A percentile compares a stretch with the other conserved stretches of the same genome.
These are phyloP conservation scores for Scolecobasidium constrictum DNA, from an alignment of 2,329 filamentous ascomycete species.

Conservation along the genomic window DNA sequence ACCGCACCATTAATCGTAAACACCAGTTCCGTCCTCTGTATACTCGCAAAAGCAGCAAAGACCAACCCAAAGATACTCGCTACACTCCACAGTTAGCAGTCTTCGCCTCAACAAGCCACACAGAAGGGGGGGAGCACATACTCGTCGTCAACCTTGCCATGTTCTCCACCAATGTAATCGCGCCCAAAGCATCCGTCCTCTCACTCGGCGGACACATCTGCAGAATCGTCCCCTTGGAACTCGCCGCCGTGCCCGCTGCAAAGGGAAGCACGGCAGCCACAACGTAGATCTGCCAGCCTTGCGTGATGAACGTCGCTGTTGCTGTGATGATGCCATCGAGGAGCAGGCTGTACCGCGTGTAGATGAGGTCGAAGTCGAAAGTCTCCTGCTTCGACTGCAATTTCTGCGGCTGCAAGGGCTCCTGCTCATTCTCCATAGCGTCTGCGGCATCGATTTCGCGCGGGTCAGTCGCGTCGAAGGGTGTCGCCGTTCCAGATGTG, in stretches of 20 bases:
- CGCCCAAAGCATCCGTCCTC: slow-evolving; percentile 55
- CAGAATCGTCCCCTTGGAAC: slow-evolving; percentile 63
- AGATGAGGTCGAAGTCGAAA: slow-evolving; percentile 55
- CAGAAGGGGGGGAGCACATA: slow-evolving; percentile 11
- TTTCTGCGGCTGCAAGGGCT: slow-evolving; percentile 30
- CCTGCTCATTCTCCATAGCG: slow-evolving; percentile 35
- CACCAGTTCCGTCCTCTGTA: slow-evolving; percentile 49
- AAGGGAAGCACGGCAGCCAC: slow-evolving; percentile 55
- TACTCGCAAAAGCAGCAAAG: slow-evolving; percentile 51
- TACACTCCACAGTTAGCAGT: slow-evolving; percentile 10
- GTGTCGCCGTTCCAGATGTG: background rate
- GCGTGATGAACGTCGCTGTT: slow-evolving; percentile 48
- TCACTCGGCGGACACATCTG: slow-evolving; percentile 55
- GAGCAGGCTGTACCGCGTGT: slow-evolving; percentile 54
- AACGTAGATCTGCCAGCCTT: slow-evolving; percentile 59
- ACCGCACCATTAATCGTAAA: slow-evolving; percentile 59
- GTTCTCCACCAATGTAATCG: slow-evolving; percentile 60
- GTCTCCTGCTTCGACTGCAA: slow-evolving; percentile 32
- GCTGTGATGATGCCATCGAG: slow-evolving; percentile 55
- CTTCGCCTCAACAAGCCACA: background rate
- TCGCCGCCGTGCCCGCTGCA: slow-evolving; percentile 56
- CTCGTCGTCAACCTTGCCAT: slow-evolving; percentile 50
- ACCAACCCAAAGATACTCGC: slow-evolving; percentile 56
- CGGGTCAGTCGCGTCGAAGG: slow-evolving; percentile 14
- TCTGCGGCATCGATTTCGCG: slow-evolving; percentile 33